phyloP scores from a whole-genome alignment of 345 rosid genomes.

The Gossypium turneri region DNA sequence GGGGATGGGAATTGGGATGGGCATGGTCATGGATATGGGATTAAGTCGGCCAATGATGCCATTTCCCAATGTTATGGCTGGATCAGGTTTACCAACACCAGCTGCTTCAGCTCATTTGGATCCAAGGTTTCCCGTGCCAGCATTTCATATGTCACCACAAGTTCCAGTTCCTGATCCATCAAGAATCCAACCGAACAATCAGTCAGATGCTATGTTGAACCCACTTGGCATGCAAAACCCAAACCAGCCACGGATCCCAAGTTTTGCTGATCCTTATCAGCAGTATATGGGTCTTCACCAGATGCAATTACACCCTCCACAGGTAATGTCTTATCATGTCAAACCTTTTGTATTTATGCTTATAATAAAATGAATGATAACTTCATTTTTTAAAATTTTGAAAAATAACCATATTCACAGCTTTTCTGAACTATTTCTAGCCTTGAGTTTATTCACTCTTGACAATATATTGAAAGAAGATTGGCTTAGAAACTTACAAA shows the following conservation, averaged over 20 bases:
- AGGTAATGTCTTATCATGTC: conserved; percentile 35
- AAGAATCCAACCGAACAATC: conserved; percentile 41
- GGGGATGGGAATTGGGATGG: conserved; percentile 73
- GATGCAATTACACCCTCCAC: conserved; percentile 48
- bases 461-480: not conserved
- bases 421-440: conserved; percentile 1
- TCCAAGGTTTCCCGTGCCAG: conserved; percentile 52
- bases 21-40: conserved; percentile 50
- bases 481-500: not conserved
- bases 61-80: conserved; percentile 59
- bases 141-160: conserved; percentile 51
- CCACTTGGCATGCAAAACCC: conserved; percentile 40
- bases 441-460: not conserved
- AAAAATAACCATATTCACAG: not conserved
- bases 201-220: conserved; percentile 38
- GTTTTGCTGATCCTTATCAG: conserved; percentile 61
- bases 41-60: conserved; percentile 66
- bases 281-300: conserved; percentile 55
- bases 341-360: not conserved
- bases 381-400: not conserved
- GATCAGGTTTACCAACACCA: conserved; percentile 49
- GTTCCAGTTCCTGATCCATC: conserved; percentile 51
- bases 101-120: conserved; percentile 53
- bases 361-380: not conserved
- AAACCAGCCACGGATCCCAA: conserved; percentile 37